A percentile compares a stretch with the other conserved stretches of the same genome.
Conservation (phyloP, 257 asterid species). For the Solanum clarkiae region DNA sequence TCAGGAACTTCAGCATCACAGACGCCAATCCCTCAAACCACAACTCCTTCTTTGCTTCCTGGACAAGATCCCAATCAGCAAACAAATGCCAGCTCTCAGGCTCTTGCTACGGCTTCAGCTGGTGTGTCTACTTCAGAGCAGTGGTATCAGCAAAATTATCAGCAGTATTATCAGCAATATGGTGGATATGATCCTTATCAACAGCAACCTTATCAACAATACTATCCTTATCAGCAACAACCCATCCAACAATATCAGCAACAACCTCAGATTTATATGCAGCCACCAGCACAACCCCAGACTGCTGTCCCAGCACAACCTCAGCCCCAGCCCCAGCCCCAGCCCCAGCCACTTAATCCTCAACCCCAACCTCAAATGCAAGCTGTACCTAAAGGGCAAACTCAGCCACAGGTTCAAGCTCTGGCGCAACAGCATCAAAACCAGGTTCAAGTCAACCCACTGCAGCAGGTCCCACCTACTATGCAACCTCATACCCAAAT, state of each 20-base stretch:
- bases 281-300: constrained; percentile 49
- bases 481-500: constrained; percentile 29
- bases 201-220: constrained; percentile 44
- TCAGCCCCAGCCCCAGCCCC: constrained; percentile 23
- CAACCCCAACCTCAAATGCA: constrained; percentile 21
- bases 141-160: constrained; percentile 84
- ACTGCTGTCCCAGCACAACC: constrained; percentile 21
- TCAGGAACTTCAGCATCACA: constrained; percentile 37
- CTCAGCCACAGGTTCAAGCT: constrained; percentile 15
- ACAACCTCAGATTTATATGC: constrained; percentile 29
- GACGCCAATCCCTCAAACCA: constrained; percentile 38
- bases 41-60: constrained; percentile 28
- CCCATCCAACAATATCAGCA: constrained; percentile 53
- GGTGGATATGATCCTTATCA: constrained; percentile 62
- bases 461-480: constrained; percentile 27
- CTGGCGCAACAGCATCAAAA: constrained; percentile 11
- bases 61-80: constrained; percentile 45
- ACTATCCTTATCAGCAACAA: constrained; percentile 52
- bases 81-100: constrained; percentile 31
- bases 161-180: constrained; percentile 84
- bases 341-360: constrained; percentile 9
- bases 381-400: constrained; percentile 8
- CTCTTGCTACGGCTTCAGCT: constrained; percentile 28
- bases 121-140: constrained; percentile 51
- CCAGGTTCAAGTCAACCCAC: constrained; percentile 30